Evolutionary conservation across 1,284 basidiomycete species (phyloP), one percentile per base, ranked within the genome.

Genomic region (Microbotryum violaceum): DNA sequence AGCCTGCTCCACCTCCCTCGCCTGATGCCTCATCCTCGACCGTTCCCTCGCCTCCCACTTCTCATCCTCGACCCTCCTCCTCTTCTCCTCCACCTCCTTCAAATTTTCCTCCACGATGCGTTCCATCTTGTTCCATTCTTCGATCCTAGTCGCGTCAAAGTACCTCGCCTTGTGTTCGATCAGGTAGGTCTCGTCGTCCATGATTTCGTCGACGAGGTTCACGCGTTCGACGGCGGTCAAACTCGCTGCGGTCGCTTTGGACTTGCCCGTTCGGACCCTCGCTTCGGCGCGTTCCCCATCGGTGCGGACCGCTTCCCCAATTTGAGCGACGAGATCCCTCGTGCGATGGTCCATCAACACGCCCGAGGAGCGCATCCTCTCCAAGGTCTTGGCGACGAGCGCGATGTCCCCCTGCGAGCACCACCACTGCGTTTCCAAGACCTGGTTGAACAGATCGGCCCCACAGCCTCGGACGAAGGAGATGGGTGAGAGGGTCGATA

Each of bases 381-480:
- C 65, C 7, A 69, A 20, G 6, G 52, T 55, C 1, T 23, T n/a
- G 7, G 58, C 52, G 25, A 65, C 59, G 21, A 37, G 12, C 45
- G 61, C 63, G 47, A 67, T 27, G 56, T 69, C 67, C 4, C 58
- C 56, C 14, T 44, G 49, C 18, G 33, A 53, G 37, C 37, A 42
- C n/a, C 25, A 49, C 67, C 67, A 69, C 16, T 52, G 49, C 33
- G 67, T 69, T 23, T 53, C 48, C 12, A 69, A 48, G 3, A 67
- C 63, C 45, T 67, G 63, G 57, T 57, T 54, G 60, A 65, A 69
- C 2, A 69, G 55, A 14, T 31, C 53, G 3, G 65, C 49, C 2
- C 59, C 58, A 60, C 67, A 69, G 3, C 67, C 67, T 10, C 6
- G 23, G 49, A 69, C 56, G 63, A 63, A 67, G 6, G 56, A 60